These are phyloP conservation scores for Ceratobasidium sp. DNA, from an alignment of 1,284 basidiomycete genomes.

Conservation along the genomic window DNA sequence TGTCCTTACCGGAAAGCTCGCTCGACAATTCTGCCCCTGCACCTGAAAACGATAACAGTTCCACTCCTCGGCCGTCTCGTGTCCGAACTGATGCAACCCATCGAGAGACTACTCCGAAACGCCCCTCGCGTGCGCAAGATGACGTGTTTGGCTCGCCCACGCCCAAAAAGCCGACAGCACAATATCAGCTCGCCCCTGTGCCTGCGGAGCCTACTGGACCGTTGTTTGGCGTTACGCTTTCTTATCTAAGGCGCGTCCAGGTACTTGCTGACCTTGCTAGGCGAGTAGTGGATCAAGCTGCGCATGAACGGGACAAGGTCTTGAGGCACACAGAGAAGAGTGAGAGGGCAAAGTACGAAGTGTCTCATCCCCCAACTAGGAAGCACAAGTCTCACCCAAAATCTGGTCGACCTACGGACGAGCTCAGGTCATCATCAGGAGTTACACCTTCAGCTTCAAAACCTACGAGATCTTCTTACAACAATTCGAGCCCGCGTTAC, in stretches of 20 bases:
- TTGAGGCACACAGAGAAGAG: conserved; percentile 30
- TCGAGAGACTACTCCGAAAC: conserved; percentile 22
- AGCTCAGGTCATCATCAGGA: conserved; percentile 3
- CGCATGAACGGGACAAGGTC: conserved; percentile 34
- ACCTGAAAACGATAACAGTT: conserved; percentile 1
- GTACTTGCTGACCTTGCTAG: conserved; percentile 36
- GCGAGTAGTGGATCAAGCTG: conserved; percentile 37
- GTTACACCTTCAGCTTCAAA: not conserved
- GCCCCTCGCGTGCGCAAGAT: not conserved
- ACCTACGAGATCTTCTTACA: not conserved
- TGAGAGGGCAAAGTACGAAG: conserved; percentile 35
- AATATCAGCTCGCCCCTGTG: not conserved
- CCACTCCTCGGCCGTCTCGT: conserved; percentile 24
- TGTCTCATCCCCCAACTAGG: not conserved
- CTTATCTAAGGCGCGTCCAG: conserved; percentile 32
- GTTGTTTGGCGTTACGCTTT: conserved; percentile 33
- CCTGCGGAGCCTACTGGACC: not conserved
- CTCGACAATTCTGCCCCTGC: not conserved
- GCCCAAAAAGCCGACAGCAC: conserved; percentile 12
- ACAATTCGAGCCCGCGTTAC: not conserved
- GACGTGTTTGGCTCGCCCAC: conserved; percentile 31
- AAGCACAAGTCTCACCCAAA: not conserved
- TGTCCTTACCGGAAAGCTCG: conserved; percentile 16
- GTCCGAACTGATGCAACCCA: not conserved
- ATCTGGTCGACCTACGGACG: not conserved